Evolutionary conservation across 768 basidiomycete species (phyloP).

Genomic region (Boletus pseudo-olivaceus): DNA sequence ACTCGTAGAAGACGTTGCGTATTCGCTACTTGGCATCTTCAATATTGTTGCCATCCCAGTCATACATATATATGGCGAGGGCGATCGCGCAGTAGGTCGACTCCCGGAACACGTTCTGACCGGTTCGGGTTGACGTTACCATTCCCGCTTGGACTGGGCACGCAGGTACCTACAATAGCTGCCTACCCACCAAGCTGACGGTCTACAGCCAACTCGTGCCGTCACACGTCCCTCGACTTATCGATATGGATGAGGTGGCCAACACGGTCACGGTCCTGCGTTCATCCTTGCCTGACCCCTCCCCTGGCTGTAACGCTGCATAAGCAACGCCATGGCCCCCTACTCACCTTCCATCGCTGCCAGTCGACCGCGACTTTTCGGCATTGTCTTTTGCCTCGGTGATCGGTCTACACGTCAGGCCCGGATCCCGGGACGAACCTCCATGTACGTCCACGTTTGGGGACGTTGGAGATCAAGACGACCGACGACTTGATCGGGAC

Average conservation of each 20-base stretch:
- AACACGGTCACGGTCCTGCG: not conserved
- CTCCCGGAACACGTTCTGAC: not conserved
- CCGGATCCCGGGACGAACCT: not conserved
- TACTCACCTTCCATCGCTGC: not conserved
- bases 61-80: not conserved
- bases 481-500: not conserved
- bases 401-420: no score
- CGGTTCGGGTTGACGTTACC: not conserved
- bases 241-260: not conserved
- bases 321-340: not conserved
- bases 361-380: not conserved
- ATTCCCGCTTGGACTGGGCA: not conserved
- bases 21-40: not conserved
- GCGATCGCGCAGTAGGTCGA: not conserved
- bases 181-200: not conserved
- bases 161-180: not conserved
- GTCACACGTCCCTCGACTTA: not conserved
- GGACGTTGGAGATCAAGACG: not conserved
- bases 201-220: not conserved
- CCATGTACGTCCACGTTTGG: not conserved
- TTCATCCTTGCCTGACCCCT: not conserved
- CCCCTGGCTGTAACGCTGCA: not conserved
- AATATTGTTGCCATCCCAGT: not conserved
- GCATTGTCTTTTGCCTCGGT: not conserved
- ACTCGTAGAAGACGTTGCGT: not conserved